These are phyloP conservation scores for Myxozyma neotropica DNA, from an alignment of 805 yeast genomes.

Conservation along the genomic window DNA sequence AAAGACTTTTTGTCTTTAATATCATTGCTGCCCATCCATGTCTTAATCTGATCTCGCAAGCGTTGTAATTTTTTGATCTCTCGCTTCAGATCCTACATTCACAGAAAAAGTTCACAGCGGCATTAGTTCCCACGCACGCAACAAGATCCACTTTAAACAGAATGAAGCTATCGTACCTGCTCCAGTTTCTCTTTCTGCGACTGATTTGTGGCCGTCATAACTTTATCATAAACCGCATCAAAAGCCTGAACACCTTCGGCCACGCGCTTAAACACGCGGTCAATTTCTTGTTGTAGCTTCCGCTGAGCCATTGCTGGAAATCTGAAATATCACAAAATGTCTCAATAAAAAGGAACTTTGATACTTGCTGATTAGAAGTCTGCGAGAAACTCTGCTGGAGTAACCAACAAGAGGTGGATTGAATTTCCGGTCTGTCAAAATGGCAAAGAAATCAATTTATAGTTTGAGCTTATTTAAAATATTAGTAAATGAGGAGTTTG, in stretches of 20 bases:
- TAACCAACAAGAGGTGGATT: not conserved
- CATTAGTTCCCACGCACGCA: too few relatives aligned
- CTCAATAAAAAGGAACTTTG: too few relatives aligned
- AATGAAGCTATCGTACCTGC: slow-evolving; percentile 41
- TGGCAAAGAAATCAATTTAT: too few relatives aligned
- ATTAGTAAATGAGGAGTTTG: too few relatives aligned
- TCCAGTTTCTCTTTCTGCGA: slow-evolving; percentile 94
- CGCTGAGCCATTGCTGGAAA: slow-evolving; percentile 49
- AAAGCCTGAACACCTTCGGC: slow-evolving; percentile 87
- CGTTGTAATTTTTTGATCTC: slow-evolving; percentile 94
- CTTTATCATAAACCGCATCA: slow-evolving; percentile 82
- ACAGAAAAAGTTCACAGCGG: too few relatives aligned
- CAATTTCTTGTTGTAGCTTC: slow-evolving; percentile 67
- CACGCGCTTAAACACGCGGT: slow-evolving; percentile 87
- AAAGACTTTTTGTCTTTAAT: slow-evolving; percentile 85
- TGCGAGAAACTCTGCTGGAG: too few relatives aligned
- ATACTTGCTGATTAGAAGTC: too few relatives aligned
- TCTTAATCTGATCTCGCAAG: slow-evolving; percentile 90
- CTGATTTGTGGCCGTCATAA: slow-evolving; percentile 75
- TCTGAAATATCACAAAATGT: not conserved
- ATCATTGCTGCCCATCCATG: slow-evolving; percentile 89
- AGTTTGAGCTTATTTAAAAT: too few relatives aligned
- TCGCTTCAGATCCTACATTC: slow-evolving; percentile 71
- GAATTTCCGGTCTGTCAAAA: too few relatives aligned
- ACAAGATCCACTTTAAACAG: too few relatives aligned